A percentile compares a stretch with the other conserved stretches of the same genome.
Evolutionary conservation across 2,329 filamentous ascomycete species (phyloP).

Genomic region (Helotiales sp.): DNA sequence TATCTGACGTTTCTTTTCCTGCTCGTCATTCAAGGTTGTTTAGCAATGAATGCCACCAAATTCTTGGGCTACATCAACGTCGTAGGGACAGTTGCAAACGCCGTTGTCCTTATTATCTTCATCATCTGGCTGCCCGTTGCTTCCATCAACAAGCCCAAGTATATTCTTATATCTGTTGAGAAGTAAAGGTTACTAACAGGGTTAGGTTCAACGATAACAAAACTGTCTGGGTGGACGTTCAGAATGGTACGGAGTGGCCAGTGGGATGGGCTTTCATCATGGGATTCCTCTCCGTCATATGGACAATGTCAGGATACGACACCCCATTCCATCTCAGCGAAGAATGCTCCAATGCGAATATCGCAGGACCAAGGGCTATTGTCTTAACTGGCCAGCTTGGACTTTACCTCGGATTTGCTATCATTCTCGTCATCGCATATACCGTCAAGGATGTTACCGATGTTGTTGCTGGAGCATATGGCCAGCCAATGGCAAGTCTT

Average conservation of each 20-base stretch:
- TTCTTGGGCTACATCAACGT: constrained; percentile 9
- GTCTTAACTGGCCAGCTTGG: constrained; percentile 61
- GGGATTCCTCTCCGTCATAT: constrained; percentile 64
- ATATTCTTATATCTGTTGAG: neutral
- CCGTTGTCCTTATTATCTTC: constrained; percentile 10
- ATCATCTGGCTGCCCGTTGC: constrained; percentile 7
- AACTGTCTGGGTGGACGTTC: constrained; percentile 39
- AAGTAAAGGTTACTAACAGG: neutral
- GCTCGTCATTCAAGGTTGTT: constrained; percentile 8
- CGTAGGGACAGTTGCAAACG: constrained; percentile 4
- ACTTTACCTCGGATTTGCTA: constrained; percentile 61
- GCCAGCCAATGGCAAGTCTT: constrained; percentile 69
- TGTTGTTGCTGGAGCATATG: constrained; percentile 60
- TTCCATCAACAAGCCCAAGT: constrained; percentile 3
- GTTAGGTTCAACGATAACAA: neutral
- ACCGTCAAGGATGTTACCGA: constrained; percentile 64
- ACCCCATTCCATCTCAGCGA: constrained; percentile 63
- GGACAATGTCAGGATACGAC: constrained; percentile 63
- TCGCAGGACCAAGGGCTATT: constrained; percentile 65
- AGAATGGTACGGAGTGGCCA: constrained; percentile 58
- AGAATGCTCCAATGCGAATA: constrained; percentile 67
- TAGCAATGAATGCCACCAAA: constrained; percentile 11
- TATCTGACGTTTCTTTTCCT: constrained; percentile 7
- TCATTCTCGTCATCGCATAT: constrained; percentile 65
- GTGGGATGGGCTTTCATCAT: constrained; percentile 60